These are phyloP conservation scores for Aspergillus pseudoterreus DNA, from an alignment of 2,329 filamentous ascomycete species.

Conservation along the genomic window DNA sequence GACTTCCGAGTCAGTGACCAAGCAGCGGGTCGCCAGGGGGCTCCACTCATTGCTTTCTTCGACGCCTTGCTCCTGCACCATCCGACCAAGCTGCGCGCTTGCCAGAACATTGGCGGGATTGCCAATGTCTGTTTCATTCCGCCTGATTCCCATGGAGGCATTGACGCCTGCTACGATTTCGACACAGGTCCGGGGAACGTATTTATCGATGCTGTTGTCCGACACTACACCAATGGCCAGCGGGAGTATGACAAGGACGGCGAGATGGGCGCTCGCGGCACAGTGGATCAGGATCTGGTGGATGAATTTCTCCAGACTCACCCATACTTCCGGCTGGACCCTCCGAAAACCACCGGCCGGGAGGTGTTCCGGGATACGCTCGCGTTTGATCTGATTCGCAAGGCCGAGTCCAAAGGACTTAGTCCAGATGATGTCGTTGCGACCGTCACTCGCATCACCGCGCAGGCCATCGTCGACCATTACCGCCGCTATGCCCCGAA, in stretches of 20 bases:
- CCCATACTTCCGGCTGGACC: constrained; percentile 51
- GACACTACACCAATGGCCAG: constrained; percentile 51
- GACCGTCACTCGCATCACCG: constrained; percentile 51
- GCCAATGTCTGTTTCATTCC: constrained; percentile 60
- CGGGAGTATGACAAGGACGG: constrained; percentile 52
- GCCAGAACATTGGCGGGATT: constrained; percentile 61
- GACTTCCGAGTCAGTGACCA: constrained; percentile 58
- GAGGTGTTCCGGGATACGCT: constrained; percentile 47
- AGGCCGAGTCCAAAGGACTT: no score
- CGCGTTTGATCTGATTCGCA: no score
- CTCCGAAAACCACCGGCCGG: constrained; percentile 57
- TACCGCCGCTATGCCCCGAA: constrained; percentile 49
- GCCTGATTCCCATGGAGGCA: constrained; percentile 37
- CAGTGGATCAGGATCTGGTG: constrained; percentile 50
- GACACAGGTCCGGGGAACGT: constrained; percentile 56
- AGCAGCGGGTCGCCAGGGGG: constrained; percentile 53
- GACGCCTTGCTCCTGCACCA: constrained; percentile 56
- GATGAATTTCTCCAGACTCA: constrained; percentile 45
- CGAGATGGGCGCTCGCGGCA: constrained; percentile 48
- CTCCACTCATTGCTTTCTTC: constrained; percentile 56
- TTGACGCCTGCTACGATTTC: constrained; percentile 47
- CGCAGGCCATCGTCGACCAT: constrained; percentile 55
- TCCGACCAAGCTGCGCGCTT: constrained; percentile 54
- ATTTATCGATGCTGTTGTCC: constrained; percentile 55
- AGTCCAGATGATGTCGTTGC: no score